Evolutionary conservation across 1,284 basidiomycete genomes (phyloP).

Genomic region (Heliocybe sulcata): DNA sequence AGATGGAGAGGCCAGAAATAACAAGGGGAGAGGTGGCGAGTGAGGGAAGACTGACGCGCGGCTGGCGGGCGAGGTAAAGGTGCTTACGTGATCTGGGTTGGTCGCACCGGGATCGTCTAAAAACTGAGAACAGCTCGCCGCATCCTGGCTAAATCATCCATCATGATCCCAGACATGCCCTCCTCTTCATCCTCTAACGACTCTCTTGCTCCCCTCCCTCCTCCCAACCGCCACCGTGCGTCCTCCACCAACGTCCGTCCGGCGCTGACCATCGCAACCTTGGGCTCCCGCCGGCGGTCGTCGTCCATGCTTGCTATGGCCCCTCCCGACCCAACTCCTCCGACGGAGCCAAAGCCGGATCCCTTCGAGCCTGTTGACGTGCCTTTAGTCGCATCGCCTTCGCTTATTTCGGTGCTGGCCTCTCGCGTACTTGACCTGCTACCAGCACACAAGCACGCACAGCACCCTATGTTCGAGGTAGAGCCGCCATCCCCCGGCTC

Average conservation of each 20-base stretch:
- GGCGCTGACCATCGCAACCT: slow-evolving; percentile 40
- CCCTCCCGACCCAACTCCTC: slow-evolving; percentile 18
- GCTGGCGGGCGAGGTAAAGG: neutral
- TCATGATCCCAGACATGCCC: slow-evolving; percentile 1
- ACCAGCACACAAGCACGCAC: slow-evolving; percentile 36
- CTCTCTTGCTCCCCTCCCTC: slow-evolving; percentile 20
- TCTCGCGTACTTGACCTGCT: neutral
- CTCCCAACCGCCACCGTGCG: slow-evolving; percentile 41
- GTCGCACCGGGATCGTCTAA: neutral
- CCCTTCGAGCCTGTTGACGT: slow-evolving; percentile 14
- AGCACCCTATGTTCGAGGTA: slow-evolving; percentile 22
- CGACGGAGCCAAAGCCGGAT: slow-evolving; percentile 2
- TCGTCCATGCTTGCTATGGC: slow-evolving; percentile 26
- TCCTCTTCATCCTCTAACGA: neutral
- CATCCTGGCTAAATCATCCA: neutral
- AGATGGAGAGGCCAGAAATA: neutral
- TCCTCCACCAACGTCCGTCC: slow-evolving; percentile 56
- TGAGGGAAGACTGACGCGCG: neutral
- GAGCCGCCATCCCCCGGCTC: slow-evolving; percentile 44
- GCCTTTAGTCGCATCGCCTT: slow-evolving; percentile 10
- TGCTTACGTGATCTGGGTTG: neutral
- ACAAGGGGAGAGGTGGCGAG: neutral
- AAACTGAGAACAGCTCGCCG: neutral
- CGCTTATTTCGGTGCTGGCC: slow-evolving; percentile 6
- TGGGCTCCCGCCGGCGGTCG: slow-evolving; percentile 43